phyloP scores from a whole-genome alignment of 805 yeast genomes.

The Lipomyces chichibuensis region DNA sequence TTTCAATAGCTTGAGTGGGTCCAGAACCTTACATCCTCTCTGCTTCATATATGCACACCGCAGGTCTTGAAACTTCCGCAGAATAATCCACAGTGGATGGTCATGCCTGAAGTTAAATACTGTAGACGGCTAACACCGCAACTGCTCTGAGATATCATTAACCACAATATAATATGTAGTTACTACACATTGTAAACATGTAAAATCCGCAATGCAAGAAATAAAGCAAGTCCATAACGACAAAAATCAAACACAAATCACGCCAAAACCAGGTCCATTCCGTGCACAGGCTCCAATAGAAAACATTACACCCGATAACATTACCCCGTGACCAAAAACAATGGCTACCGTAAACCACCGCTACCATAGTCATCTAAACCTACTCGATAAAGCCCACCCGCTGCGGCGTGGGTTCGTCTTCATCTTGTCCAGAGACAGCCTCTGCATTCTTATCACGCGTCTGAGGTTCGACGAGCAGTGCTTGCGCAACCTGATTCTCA shows the following conservation, averaged over 20 bases:
- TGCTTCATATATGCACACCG: too few relatives aligned
- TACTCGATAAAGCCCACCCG: background rate
- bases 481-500: conserved; percentile 16
- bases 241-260: background rate
- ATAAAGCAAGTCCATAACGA: background rate
- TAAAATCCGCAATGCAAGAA: background rate
- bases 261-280: background rate
- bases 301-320: background rate
- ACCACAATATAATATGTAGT: background rate
- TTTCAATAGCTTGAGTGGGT: too few relatives aligned
- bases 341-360: background rate
- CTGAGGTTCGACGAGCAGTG: background rate
- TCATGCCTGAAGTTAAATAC: too few relatives aligned
- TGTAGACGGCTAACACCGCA: too few relatives aligned
- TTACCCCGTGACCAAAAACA: background rate
- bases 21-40: too few relatives aligned
- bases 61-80: too few relatives aligned
- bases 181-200: background rate
- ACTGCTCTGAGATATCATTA: too few relatives aligned
- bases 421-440: background rate
- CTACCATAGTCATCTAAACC: background rate
- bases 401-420: background rate
- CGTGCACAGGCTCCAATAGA: background rate
- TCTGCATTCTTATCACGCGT: background rate
- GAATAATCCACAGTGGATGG: too few relatives aligned